Evolutionary conservation across 2,329 filamentous ascomycete genomes (phyloP).

Genomic region (Fusarium pseudograminearum): DNA sequence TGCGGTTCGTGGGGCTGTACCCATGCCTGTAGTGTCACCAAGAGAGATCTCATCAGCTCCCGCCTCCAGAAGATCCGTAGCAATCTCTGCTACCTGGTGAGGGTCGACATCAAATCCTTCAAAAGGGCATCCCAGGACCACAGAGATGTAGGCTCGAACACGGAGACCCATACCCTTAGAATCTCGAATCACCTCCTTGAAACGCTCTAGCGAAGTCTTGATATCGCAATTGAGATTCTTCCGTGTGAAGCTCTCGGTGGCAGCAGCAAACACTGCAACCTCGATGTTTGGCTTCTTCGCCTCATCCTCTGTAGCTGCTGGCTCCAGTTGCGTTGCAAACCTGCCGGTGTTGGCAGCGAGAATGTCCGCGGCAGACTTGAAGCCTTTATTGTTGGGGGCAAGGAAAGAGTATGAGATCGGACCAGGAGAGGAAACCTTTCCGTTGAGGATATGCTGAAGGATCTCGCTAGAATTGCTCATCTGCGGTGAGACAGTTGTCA

Average conservation of each 20-base stretch:
- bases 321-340: conserved; percentile 64
- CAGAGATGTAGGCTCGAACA: conserved; percentile 83
- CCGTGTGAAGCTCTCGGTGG: conserved; percentile 82
- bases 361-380: conserved; percentile 70
- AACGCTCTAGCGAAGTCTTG: conserved; percentile 76
- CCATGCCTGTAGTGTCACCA: conserved; percentile 92
- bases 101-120: conserved; percentile 74
- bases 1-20: conserved; percentile 77
- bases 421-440: conserved; percentile 64
- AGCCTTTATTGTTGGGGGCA: conserved; percentile 79
- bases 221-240: conserved; percentile 88
- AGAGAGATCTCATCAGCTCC: conserved; percentile 92
- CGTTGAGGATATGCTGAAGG: conserved; percentile 73
- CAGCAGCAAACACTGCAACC: conserved; percentile 83
- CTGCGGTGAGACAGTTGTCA: conserved; percentile 55
- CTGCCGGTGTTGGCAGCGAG: conserved; percentile 64
- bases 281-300: conserved; percentile 67
- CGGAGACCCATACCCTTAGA: conserved; percentile 74
- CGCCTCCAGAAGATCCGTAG: conserved; percentile 79
- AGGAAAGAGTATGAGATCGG: conserved; percentile 83
- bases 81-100: conserved; percentile 73
- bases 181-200: conserved; percentile 75
- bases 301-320: conserved; percentile 53
- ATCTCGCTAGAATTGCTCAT: conserved; percentile 85
- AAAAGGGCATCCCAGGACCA: conserved; percentile 84